Conservation (phyloP, 73 alveolate genomes). For the Blepharisma japonicum region DNA sequence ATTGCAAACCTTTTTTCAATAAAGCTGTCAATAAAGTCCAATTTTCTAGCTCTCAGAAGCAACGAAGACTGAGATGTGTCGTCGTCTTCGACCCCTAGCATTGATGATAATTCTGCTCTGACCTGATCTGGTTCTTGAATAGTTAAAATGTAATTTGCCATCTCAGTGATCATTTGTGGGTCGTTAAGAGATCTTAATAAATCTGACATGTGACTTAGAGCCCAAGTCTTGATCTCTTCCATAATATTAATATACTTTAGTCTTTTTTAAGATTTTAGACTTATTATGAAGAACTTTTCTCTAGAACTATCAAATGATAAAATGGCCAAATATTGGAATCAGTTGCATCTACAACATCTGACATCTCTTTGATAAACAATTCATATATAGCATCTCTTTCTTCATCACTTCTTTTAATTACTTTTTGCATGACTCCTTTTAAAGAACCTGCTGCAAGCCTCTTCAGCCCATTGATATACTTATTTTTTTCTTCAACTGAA, state of each 20-base stretch:
- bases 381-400: no score
- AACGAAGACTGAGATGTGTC: conserved; percentile 11
- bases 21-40: conserved; percentile 3
- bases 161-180: neutral
- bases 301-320: no score
- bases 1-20: conserved; percentile 5
- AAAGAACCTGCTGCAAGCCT: no score
- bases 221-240: conserved; percentile 20
- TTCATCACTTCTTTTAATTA: no score
- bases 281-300: no score
- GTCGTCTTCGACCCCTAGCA: neutral
- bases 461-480: no score
- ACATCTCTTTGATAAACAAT: no score
- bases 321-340: no score
- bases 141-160: neutral
- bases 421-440: no score
- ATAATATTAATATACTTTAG: neutral
- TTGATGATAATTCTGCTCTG: conserved; percentile 1
- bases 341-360: no score
- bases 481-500: no score
- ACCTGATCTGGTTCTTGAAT: neutral
- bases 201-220: neutral
- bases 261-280: no score
- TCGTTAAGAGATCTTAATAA: conserved; percentile 1
- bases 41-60: neutral